A percentile compares a stretch with the other conserved stretches of the same genome.
Conservation (phyloP, 129 eudicot genomes). For the Daucus carota region DH1_v3.0 NC_030387.2:239501-240000, state of each 20-base stretch:
- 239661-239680: too few species aligned
- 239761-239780: too few species aligned
- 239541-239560: background rate
- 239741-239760: too few species aligned
- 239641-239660: background rate
- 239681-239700: too few species aligned
- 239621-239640: background rate
- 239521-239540: background rate
- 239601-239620: background rate
- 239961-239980: background rate
- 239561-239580: background rate
- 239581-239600: background rate
- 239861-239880: too few species aligned
- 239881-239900: background rate
- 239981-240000: background rate
- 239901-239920: background rate
- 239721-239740: too few species aligned
- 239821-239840: background rate
- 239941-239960: background rate
- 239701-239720: too few species aligned
- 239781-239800: background rate
- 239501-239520: background rate
- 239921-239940: background rate
- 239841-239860: too few species aligned
- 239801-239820: background rate